Conservation (phyloP, 208 protist genomes). For the Crithidia mellificae region DNA sequence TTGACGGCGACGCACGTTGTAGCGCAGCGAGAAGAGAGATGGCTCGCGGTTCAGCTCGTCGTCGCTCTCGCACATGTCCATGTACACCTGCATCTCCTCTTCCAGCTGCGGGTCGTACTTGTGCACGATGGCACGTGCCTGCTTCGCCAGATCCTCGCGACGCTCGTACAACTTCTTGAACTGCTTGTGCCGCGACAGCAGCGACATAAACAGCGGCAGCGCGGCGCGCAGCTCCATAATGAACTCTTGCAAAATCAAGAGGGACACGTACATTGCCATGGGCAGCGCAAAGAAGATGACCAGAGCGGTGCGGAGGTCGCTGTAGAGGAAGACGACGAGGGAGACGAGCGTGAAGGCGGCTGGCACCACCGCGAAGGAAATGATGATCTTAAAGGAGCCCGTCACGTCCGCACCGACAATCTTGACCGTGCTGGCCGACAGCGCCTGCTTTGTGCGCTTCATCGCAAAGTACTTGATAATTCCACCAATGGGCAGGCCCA, state of each 20-base stretch:
- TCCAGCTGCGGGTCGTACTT: conserved; percentile 77
- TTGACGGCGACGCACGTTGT: conserved; percentile 65
- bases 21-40: conserved; percentile 86
- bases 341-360: conserved; percentile 59
- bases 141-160: conserved; percentile 59
- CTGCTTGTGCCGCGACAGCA: conserved; percentile 86
- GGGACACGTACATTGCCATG: conserved; percentile 91
- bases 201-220: conserved; percentile 87
- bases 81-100: conserved; percentile 73
- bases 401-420: conserved; percentile 89
- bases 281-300: conserved; percentile 76
- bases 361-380: conserved; percentile 70
- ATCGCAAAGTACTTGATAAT: conserved; percentile 56
- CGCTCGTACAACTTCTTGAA: conserved; percentile 87
- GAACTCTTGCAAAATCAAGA: conserved; percentile 85
- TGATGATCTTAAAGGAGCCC: conserved; percentile 86
- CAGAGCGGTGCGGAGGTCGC: conserved; percentile 65
- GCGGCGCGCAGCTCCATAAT: conserved; percentile 81
- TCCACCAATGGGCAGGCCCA: conserved; percentile 75
- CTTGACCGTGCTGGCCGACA: conserved; percentile 87
- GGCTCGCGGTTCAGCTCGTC: conserved; percentile 69
- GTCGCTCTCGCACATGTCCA: conserved; percentile 36
- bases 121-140: conserved; percentile 60
- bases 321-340: conserved; percentile 62
- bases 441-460: conserved; percentile 65